These are phyloP conservation scores for Teratosphaeria zuluensis DNA, from an alignment of 2,329 filamentous ascomycete genomes.

Conservation along the genomic window DNA sequence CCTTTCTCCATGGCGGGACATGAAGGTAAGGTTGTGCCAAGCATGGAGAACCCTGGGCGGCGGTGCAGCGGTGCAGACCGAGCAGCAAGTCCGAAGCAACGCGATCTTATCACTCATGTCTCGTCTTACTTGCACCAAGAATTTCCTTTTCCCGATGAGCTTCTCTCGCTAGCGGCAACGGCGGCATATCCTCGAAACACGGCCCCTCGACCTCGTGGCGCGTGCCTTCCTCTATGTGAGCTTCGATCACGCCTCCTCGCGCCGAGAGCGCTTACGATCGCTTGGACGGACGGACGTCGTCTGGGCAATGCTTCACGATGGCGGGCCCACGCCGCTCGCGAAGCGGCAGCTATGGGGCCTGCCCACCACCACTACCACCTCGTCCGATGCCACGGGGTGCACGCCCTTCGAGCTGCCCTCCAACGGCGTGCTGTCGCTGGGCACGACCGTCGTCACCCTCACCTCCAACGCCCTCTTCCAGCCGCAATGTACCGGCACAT, in stretches of 20 bases:
- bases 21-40: neutral
- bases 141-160: neutral
- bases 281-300: neutral
- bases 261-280: neutral
- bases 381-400: conserved; percentile 35
- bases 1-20: too few species aligned
- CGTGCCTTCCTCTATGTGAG: neutral
- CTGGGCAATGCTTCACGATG: conserved; percentile 1
- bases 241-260: neutral
- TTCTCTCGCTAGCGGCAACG: neutral
- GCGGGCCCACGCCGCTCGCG: neutral
- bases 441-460: conserved; percentile 45
- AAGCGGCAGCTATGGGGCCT: conserved; percentile 25
- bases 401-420: conserved; percentile 54
- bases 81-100: neutral
- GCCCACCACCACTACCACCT: conserved; percentile 11
- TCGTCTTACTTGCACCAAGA: too few species aligned
- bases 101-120: neutral
- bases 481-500: conserved; percentile 42
- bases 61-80: neutral
- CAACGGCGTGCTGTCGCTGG: conserved; percentile 46
- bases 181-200: neutral
- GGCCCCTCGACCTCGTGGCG: neutral
- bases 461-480: conserved; percentile 51
- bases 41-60: neutral